A percentile compares a stretch with the other conserved stretches of the same genome.
phyloP scores from a whole-genome alignment of 2,329 filamentous ascomycete genomes.

The Trichoderma koningiopsis region DNA sequence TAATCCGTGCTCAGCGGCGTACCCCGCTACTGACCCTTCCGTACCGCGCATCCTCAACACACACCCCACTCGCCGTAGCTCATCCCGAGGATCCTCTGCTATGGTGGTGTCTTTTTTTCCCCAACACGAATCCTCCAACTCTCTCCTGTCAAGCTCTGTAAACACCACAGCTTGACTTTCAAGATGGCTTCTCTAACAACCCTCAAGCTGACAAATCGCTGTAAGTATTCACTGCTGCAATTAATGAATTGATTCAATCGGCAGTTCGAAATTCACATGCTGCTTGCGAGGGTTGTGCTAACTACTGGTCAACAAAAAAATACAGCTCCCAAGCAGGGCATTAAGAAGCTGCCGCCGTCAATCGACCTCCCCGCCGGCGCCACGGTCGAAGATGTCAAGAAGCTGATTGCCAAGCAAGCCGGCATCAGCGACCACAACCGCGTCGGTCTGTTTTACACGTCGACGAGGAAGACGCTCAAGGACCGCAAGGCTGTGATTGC shows the following conservation, averaged over 20 bases:
- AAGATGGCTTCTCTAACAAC: conserved; percentile 26
- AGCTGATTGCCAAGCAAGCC: conserved; percentile 53
- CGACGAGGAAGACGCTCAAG: conserved; percentile 64
- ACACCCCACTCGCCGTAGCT: conserved; percentile 6
- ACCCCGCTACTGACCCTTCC: conserved; percentile 6
- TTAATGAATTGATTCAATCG: neutral
- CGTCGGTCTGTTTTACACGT: conserved; percentile 62
- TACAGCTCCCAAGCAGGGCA: conserved; percentile 50
- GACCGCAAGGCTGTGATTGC: conserved; percentile 58
- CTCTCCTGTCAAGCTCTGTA: neutral
- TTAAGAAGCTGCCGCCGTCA: conserved; percentile 56
- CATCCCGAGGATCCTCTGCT: conserved; percentile 2
- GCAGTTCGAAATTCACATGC: neutral
- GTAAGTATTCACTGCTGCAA: conserved; percentile 19
- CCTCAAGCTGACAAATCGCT: conserved; percentile 31
- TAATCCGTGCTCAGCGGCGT: neutral
- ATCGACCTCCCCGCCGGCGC: conserved; percentile 53
- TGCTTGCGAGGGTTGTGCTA: neutral
- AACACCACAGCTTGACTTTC: neutral
- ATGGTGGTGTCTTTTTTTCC: neutral
- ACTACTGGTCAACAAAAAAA: neutral
- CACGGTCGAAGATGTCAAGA: conserved; percentile 64
- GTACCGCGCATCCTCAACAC: neutral
- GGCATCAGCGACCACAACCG: conserved; percentile 61
- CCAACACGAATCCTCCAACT: neutral